Evolutionary conservation across 1,284 basidiomycete species (phyloP), one percentile per base, ranked within the genome.

Genomic region (Moniliella sp.): DNA sequence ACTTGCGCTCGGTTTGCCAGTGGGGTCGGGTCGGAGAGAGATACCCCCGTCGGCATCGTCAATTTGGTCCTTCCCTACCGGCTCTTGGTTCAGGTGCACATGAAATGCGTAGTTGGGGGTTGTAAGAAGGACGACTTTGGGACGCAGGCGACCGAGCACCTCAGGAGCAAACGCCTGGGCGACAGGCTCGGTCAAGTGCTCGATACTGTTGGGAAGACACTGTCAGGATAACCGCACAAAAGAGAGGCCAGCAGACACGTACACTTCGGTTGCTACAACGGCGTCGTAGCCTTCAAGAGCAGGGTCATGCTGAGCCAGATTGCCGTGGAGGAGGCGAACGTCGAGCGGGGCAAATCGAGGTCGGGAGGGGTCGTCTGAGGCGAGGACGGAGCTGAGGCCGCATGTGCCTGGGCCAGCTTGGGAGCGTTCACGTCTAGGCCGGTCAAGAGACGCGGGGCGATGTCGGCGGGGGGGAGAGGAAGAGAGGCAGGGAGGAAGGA

Each of bases 71-170:
- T 48, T 36, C 4, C 35, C 35, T 3, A 70, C 62, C 15, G 66
- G 65, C 0, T 75, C 76, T 8, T 71, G 60, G 1, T 73, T 71
- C 64, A 88, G 93, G 27, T 80, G 76, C 12, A 70, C 68, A 49
- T 93, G 93, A 68, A 82, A 94, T 16, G 69, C 73, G 61, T 78
- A 83, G 10, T 78, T 81, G 0, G 84, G 84, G 0, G 86, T 93
- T 0, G 83, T 88, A 43, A 93, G 61, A 23, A 94, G 68, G 25
- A 88, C 65, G 30, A 78, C 51, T 21, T 70, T 68, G 1, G 86
- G 84, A 32, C 74, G 71, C 53, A 91, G 93, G 11, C 73, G 67
- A 0, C 82, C 82, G 23, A 93, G 69, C 5, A 88, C 64, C 33
- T 76, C 65, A 8, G 78, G 78, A 3, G 76, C 74, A 48, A 86